Evolutionary conservation across 1,284 basidiomycete genomes (phyloP), one percentile per base, ranked within the genome.

Genomic region (Boletus subluridellus): DNA sequence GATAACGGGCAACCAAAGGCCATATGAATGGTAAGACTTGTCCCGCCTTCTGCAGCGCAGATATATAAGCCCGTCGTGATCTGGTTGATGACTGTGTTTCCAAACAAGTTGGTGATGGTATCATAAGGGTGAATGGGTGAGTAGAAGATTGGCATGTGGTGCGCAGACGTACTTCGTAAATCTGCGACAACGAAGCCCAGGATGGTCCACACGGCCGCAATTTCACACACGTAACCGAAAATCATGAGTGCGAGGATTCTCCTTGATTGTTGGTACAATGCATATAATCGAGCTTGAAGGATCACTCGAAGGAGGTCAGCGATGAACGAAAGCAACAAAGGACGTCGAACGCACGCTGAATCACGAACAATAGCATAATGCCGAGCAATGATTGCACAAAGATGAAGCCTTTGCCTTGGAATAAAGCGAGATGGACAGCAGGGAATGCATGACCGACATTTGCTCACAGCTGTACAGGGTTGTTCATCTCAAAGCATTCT

Each of bases 1-100:
- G 35, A 69, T 26, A n/a, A 60, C 39, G 6, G 65, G 65, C n/a
- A 69, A 30, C 67, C 65, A 66, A 10, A 64, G 5, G 14, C 50
- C 21, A 10, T 62, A 68, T 3, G 46, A 14, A 17, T 21, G 38
- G 21, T 41, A 66, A 53, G 60, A 66, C 1, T 4, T 59, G 57
- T 24, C 21, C 14, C 44, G 4, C 3, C 28, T n/a, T 21, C 3
- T 21, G 6, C 12, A 0, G 66, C 48, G 26, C 66, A 67, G 21
- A 69, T 63, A 37, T 59, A 53, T 6, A 62, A 17, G 4, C 59
- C 57, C 17, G 10, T 4, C 12, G 15, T 1, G 2, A 63, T 24
- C 46, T 69, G 38, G 37, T 69, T 60, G 10, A 38, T 42, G 17
- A 54, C 68, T 69, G 17, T 46, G 4, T 10, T 30, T 30, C 15